These are phyloP conservation scores for Dicorynia guianensis DNA, from an alignment of 306 rosid genomes.

Conservation along the genomic window DNA sequence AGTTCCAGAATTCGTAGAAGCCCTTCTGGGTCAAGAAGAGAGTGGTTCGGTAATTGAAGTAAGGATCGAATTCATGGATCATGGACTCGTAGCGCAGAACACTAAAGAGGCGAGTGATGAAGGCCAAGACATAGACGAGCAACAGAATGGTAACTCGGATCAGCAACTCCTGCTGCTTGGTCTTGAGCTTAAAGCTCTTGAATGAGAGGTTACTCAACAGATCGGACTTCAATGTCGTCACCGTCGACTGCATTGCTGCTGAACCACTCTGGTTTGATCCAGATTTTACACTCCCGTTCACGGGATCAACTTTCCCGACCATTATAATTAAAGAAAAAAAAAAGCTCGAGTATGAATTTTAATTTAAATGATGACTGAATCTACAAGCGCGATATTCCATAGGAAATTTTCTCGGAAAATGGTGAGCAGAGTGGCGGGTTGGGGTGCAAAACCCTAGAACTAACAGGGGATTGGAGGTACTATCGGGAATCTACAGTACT, in stretches of 20 bases:
- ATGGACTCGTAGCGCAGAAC: constrained; percentile 97
- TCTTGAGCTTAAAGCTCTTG: constrained; percentile 82
- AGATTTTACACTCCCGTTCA: constrained; percentile 52
- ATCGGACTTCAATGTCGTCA: constrained; percentile 20
- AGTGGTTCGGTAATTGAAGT: constrained; percentile 96
- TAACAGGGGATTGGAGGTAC: too few relatives aligned
- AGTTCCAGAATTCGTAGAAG: constrained; percentile 97
- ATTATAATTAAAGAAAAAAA: too few relatives aligned
- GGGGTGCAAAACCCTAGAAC: too few relatives aligned
- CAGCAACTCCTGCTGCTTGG: constrained; percentile 95
- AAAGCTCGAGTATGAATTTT: too few relatives aligned
- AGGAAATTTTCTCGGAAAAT: too few relatives aligned
- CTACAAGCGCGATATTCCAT: too few relatives aligned
- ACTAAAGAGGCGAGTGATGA: constrained; percentile 92
- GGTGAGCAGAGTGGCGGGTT: too few relatives aligned
- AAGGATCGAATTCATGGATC: constrained; percentile 99
- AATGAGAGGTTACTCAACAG: constrained; percentile 36
- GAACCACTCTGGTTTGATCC: constrained; percentile 45
- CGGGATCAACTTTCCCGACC: too few relatives aligned
- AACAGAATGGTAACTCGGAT: constrained; percentile 75
- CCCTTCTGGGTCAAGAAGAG: constrained; percentile 80
- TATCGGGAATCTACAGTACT: too few relatives aligned
- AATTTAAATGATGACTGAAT: too few relatives aligned
- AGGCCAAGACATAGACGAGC: constrained; percentile 85
- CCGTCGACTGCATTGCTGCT: background rate